phyloP scores from a whole-genome alignment of 176 grass and related monocot species.

The Oryza glumipatula region DNA sequence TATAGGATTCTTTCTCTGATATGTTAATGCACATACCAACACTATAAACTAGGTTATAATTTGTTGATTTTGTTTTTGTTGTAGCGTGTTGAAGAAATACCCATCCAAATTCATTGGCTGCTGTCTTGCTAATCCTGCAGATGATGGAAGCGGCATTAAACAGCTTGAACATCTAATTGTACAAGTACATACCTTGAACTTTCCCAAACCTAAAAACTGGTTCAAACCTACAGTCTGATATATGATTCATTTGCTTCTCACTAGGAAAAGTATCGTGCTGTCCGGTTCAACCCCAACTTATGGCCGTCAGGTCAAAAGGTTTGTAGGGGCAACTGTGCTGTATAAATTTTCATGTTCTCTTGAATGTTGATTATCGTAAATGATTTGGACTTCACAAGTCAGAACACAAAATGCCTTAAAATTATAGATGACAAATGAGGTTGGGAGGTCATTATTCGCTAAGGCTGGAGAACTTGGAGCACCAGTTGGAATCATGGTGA shows the following conservation, averaged over 20 bases:
- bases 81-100: conserved; percentile 80
- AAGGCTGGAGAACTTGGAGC: conserved; percentile 89
- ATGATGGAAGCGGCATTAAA: conserved; percentile 75
- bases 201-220: neutral
- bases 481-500: conserved; percentile 77
- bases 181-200: conserved; percentile 47
- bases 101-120: conserved; percentile 91
- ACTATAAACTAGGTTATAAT: neutral
- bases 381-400: conserved; percentile 9
- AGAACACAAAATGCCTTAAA: conserved; percentile 10
- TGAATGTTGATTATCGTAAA: conserved; percentile 11
- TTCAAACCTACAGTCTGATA: conserved; percentile 8
- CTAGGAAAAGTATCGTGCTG: conserved; percentile 76
- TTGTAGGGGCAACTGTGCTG: neutral
- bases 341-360: conserved; percentile 9
- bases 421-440: conserved; percentile 80
- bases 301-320: conserved; percentile 96
- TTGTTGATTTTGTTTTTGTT: conserved; percentile 21
- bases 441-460: conserved; percentile 80
- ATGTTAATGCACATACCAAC: neutral
- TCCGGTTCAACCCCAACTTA: conserved; percentile 87
- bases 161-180: conserved; percentile 80
- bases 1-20: neutral
- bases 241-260: conserved; percentile 28
- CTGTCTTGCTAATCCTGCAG: conserved; percentile 87